Evolutionary conservation across 2,329 filamentous ascomycete species (phyloP).

Genomic region (Trichophyton verrucosum): DNA sequence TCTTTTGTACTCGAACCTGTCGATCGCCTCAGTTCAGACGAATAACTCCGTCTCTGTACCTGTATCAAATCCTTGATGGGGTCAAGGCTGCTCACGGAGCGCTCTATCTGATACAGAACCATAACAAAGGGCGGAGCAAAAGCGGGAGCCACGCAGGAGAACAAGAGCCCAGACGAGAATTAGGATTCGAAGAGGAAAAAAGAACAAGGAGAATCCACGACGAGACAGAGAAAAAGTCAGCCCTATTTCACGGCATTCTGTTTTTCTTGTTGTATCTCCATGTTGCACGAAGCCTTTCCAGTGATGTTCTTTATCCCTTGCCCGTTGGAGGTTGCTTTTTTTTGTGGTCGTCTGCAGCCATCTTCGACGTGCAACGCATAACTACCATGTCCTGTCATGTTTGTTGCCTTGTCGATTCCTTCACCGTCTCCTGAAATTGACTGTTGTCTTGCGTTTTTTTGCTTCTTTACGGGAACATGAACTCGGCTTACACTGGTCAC

Average conservation of each 20-base stretch:
- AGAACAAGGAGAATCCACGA: background rate
- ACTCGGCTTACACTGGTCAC: background rate
- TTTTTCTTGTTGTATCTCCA: background rate
- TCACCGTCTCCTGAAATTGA: background rate
- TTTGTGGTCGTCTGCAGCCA: background rate
- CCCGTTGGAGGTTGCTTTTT: constrained; percentile 2
- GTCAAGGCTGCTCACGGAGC: background rate
- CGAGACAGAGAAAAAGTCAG: background rate
- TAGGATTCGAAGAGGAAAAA: background rate
- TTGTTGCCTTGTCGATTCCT: constrained; percentile 1
- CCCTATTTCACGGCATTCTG: background rate
- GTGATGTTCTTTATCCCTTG: constrained; percentile 1
- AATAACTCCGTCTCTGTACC: constrained; percentile 1
- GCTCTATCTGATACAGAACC: background rate
- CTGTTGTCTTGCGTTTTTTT: background rate
- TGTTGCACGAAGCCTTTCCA: constrained; percentile 3
- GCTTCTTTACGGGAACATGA: background rate
- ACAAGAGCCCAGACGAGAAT: background rate
- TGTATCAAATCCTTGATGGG: background rate
- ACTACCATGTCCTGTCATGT: constrained; percentile 1
- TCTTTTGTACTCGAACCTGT: constrained; percentile 1
- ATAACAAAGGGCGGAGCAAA: background rate
- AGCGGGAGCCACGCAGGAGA: background rate
- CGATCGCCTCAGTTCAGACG: background rate
- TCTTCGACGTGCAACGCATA: background rate